Percentiles rank a stretch among this genome's conserved stretches.
These are phyloP conservation scores for Cladophialophora exuberans DNA, from an alignment of 2,329 filamentous ascomycete genomes.

Conservation along the genomic window DNA sequence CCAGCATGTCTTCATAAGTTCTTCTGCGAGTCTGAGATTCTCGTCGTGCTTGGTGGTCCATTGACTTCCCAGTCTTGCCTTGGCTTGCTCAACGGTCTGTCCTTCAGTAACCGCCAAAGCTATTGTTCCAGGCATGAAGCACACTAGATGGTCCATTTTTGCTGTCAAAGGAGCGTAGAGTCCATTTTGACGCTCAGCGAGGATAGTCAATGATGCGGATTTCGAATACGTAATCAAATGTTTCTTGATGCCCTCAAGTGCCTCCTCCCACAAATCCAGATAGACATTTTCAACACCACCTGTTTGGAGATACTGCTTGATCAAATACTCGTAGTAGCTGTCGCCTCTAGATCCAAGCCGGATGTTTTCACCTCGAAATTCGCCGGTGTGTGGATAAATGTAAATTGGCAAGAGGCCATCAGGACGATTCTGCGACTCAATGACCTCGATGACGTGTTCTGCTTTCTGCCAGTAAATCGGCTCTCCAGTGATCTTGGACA, in stretches of 20 bases:
- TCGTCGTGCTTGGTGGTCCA: constrained; percentile 83
- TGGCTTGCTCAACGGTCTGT: constrained; percentile 72
- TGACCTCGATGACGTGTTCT: constrained; percentile 87
- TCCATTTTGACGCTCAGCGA: constrained; percentile 82
- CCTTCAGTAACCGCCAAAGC: constrained; percentile 85
- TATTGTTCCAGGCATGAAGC: constrained; percentile 96
- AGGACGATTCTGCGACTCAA: constrained; percentile 77
- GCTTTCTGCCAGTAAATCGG: constrained; percentile 88
- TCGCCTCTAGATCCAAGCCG: constrained; percentile 91
- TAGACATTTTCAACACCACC: constrained; percentile 84
- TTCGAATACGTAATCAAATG: constrained; percentile 89
- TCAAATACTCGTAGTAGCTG: constrained; percentile 98
- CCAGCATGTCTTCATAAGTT: constrained; percentile 97
- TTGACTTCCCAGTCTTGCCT: constrained; percentile 43
- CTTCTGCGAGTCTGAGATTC: constrained; percentile 82
- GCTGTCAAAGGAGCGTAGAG: constrained; percentile 68
- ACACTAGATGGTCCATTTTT: constrained; percentile 98
- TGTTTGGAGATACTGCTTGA: constrained; percentile 97
- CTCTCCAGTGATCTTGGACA: constrained; percentile 92
- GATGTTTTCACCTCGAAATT: constrained; percentile 83
- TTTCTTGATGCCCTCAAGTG: constrained; percentile 82
- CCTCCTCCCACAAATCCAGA: constrained; percentile 88
- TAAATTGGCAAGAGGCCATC: constrained; percentile 92
- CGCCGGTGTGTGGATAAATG: constrained; percentile 76
- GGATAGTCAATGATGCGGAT: constrained; percentile 78